Evolutionary conservation across 345 rosid species (phyloP).

Genomic region (Citrus mangshanensis): DNA sequence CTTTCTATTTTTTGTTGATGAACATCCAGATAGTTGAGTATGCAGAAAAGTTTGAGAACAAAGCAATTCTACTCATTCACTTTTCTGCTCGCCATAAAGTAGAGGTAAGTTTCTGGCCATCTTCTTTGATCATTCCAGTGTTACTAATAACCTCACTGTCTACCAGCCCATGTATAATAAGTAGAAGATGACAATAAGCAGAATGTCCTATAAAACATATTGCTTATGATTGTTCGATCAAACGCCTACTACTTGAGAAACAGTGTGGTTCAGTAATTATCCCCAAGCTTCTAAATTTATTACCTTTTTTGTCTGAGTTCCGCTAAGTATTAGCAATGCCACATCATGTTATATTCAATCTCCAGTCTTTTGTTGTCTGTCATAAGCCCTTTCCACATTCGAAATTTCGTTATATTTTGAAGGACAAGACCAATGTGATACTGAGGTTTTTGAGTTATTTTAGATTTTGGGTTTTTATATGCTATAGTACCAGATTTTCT

Average conservation of each 20-base stretch:
- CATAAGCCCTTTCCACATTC: neutral
- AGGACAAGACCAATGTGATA: neutral
- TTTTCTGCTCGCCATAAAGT: conserved; percentile 81
- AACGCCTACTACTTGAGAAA: neutral
- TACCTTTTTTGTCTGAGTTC: neutral
- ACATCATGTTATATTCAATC: neutral
- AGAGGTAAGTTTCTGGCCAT: conserved; percentile 47
- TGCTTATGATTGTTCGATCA: neutral
- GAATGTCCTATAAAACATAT: neutral
- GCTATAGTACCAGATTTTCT: neutral
- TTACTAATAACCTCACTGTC: neutral
- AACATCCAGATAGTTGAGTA: conserved; percentile 52
- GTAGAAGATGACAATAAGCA: neutral
- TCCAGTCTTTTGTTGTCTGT: neutral
- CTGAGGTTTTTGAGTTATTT: neutral
- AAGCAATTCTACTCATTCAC: conserved; percentile 85
- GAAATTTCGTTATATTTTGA: neutral
- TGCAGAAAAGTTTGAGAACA: conserved; percentile 74
- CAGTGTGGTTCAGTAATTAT: neutral
- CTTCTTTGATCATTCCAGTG: neutral
- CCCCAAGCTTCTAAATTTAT: neutral
- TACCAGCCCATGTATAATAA: neutral
- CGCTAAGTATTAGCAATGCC: neutral
- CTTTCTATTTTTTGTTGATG: neutral
- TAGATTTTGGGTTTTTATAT: neutral